Evolutionary conservation across 441 rosid genomes (phyloP), one percentile per base, ranked within the genome.

Genomic region (Hura crepitans): DNA sequence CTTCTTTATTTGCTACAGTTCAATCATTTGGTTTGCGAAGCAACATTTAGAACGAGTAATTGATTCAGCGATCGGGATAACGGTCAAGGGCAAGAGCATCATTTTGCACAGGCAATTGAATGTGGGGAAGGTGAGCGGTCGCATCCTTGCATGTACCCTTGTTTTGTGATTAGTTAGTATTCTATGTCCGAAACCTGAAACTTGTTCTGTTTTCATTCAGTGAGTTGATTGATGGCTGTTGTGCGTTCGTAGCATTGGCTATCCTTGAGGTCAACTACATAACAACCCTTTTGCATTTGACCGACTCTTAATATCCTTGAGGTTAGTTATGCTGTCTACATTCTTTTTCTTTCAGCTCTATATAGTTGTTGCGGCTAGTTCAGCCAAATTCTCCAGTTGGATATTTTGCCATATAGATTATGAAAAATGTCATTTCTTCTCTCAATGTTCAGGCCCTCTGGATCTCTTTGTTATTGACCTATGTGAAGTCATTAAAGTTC

Each of bases 211-310:
- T 70, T 66, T 28, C 79, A 64, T 81, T 65, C 88, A 95, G 99
- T 81, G 99, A 95, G 88, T 77, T 95, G 91, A 88, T 92, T 65
- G 99, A 95, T 79, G 97, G 99, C 66, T 95, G 97, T 77, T 97
- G 99, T 61, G 96, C 94, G 65, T 80, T 95, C 75, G 80, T 90
- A 76, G 85, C 95, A 58, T 80, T 95, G 69, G 96, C 91, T 74
- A 87, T 89, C n/a, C n/a, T n/a, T n/a, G n/a, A n/a, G n/a, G n/a
- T n/a, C n/a, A n/a, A n/a, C n/a, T n/a, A n/a, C 66, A 91, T 92
- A 59, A 89, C 91, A 46, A 78, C 79, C 62, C 88, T 58, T 68
- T 74, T 75, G 71, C 77, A 59, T 90, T 95, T 88, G 91, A 95
- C 79, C 87, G 74, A 78, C 96, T 95, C 80, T 79, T 90, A 72